Evolutionary conservation across 2,329 filamentous ascomycete species (phyloP), one percentile per base, ranked within the genome.

Genomic region (Penicillium psychrosexuale): DNA sequence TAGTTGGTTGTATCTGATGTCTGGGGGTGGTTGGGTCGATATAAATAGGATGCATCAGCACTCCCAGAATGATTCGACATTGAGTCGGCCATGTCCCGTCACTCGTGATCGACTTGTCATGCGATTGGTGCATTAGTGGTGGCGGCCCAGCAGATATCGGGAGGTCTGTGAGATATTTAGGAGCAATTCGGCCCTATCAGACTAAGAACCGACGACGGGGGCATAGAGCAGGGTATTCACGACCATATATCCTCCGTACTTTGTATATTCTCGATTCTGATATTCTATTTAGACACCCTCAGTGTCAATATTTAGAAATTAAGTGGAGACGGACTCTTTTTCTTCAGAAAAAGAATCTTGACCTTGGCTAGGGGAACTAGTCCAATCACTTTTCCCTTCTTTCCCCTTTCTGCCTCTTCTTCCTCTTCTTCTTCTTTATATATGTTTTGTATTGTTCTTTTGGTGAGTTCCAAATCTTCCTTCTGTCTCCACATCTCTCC

Each of bases 61-160:
- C 24, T 37, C 15, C 22, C 17, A 17, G 24, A 36, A 31, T 39
- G 36, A 48, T 48, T 47, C 50, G 49, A 44, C 27, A n/a, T n/a
- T 24, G 9, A 49, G 22, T 48, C 44, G 51, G 44, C 45, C 13
- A 47, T 33, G 19, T 47, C 17, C 22, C 17, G 37, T 45, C 47
- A 48, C 57, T 47, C 60, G 60, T 62, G 61, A 63, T 58, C 39
- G 31, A 45, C 52, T 47, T 37, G 28, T 36, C 49, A 57, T 63
- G 61, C 61, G 60, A 62, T 63, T 62, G 60, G 61, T 56, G 58
- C 58, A 62, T 51, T 31, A 43, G 38, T 44, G 51, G 22, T 24
- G 5, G 31, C 33, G 37, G 46, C 39, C 51, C 43, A 55, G 36
- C 38, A 17, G 34, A 42, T 24, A n/a, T 22, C 22, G 11, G 17